These are phyloP conservation scores for Aspergillus olivimuriae DNA, from an alignment of 495 filamentous ascomycete species.

Conservation along the genomic window DNA sequence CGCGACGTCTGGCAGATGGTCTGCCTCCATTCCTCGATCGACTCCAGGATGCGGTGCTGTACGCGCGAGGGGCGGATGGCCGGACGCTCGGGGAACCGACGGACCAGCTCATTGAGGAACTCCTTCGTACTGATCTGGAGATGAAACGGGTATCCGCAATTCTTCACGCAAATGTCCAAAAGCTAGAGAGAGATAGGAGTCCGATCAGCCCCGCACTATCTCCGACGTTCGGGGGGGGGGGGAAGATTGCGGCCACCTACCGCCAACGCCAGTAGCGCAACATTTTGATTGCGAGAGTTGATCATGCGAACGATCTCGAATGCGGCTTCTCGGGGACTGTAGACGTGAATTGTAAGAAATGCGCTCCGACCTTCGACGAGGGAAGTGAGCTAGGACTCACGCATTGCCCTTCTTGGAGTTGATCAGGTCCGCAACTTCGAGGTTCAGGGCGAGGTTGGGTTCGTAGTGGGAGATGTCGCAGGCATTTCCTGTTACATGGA, in stretches of 20 bases:
- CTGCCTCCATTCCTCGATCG: conserved; percentile 96
- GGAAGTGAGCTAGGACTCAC: conserved; percentile 36
- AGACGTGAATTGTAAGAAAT: conserved; percentile 9
- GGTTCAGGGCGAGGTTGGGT: conserved; percentile 89
- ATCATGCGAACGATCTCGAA: conserved; percentile 89
- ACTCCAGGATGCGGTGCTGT: conserved; percentile 87
- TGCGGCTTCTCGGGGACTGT: conserved; percentile 85
- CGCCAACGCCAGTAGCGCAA: conserved; percentile 78
- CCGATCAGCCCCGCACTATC: conserved; percentile 19
- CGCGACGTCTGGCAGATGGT: conserved; percentile 97
- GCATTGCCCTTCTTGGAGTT: conserved; percentile 97
- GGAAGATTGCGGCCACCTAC: too few species aligned
- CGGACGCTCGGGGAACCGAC: conserved; percentile 90
- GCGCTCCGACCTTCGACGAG: background rate
- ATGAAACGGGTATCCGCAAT: conserved; percentile 98
- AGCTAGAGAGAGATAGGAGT: conserved; percentile 47
- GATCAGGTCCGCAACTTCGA: conserved; percentile 94
- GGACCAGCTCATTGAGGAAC: conserved; percentile 96
- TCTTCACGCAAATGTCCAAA: conserved; percentile 98
- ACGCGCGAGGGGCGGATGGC: conserved; percentile 79
- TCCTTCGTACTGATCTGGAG: conserved; percentile 98
- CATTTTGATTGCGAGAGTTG: conserved; percentile 94
- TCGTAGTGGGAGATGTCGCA: conserved; percentile 96
- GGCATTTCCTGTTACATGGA: conserved; percentile 58
- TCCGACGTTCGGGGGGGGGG: conserved; percentile 1